Evolutionary conservation across 169 alveolate species (phyloP).

Genomic region (Cryptosporidium meleagridis): DNA sequence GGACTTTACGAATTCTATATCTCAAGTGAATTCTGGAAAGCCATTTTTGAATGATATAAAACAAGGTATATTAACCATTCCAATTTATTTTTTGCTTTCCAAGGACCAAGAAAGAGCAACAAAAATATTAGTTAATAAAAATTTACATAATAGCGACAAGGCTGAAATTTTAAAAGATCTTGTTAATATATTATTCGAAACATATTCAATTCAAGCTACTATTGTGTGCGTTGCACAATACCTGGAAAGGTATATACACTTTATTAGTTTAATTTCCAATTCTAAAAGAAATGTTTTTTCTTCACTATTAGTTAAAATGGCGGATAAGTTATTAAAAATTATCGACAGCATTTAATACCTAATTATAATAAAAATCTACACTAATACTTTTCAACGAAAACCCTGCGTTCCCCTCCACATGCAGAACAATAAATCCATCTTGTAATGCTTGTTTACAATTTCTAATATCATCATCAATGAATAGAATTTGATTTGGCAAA

Average conservation of each 20-base stretch:
- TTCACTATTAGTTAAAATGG: background rate
- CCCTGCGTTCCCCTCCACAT: constrained; percentile 44
- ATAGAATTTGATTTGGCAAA: constrained; percentile 19
- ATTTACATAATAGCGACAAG: background rate
- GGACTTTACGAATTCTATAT: constrained; percentile 1
- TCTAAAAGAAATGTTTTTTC: background rate
- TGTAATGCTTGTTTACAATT: constrained; percentile 38
- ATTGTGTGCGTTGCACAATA: background rate
- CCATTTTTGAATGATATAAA: constrained; percentile 11
- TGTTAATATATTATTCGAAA: background rate
- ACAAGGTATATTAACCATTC: constrained; percentile 24
- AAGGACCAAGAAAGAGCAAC: background rate
- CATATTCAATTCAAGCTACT: background rate
- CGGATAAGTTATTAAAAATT: background rate
- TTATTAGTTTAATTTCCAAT: background rate
- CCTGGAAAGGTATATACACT: background rate
- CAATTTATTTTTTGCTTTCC: background rate
- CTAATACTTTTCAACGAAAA: constrained; percentile 12
- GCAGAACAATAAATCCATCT: constrained; percentile 55
- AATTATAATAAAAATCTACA: constrained; percentile 18
- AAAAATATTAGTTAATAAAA: background rate
- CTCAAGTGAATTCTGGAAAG: background rate
- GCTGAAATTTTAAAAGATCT: background rate
- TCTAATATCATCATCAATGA: constrained; percentile 59
- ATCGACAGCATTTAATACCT: background rate